Evolutionary conservation across 805 yeast genomes (phyloP).

Genomic region (Cyberlindnera mississippiensis): DNA sequence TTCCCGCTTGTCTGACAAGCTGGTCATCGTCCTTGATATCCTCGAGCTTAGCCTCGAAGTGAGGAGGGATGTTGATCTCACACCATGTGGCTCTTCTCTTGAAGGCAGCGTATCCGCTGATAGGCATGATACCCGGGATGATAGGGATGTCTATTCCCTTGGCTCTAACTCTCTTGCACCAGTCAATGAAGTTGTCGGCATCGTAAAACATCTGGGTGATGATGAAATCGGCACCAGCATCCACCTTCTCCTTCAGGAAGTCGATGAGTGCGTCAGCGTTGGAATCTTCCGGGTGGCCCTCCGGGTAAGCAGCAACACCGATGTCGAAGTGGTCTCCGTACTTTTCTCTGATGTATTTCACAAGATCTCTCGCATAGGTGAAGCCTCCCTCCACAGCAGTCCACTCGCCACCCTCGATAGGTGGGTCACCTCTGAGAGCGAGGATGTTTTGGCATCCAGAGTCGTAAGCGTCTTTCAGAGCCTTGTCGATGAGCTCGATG

Average conservation of each 20-base stretch:
- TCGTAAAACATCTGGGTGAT: conserved; percentile 98
- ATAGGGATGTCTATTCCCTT: conserved; percentile 80
- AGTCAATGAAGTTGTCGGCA: conserved; percentile 72
- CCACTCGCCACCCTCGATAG: conserved; percentile 53
- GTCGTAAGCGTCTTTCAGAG: conserved; percentile 76
- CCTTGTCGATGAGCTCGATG: conserved; percentile 71
- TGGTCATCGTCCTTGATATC: conserved; percentile 89
- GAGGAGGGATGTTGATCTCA: conserved; percentile 72
- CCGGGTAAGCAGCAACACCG: conserved; percentile 98
- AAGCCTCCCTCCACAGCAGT: conserved; percentile 67
- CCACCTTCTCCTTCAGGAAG: conserved; percentile 81
- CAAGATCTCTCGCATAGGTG: conserved; percentile 82
- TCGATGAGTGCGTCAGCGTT: conserved; percentile 44
- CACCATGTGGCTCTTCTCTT: conserved; percentile 95
- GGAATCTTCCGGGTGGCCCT: conserved; percentile 91
- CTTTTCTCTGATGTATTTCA: conserved; percentile 60
- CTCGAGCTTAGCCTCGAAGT: conserved; percentile 64
- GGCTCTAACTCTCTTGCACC: conserved; percentile 72
- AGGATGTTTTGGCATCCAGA: conserved; percentile 95
- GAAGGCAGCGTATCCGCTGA: conserved; percentile 90
- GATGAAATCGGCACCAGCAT: conserved; percentile 90
- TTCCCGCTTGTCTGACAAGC: conserved; percentile 80
- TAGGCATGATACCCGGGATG: conserved; percentile 98
- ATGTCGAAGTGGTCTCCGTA: conserved; percentile 83
- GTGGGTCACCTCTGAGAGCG: conserved; percentile 96